Conservation (phyloP, 2,329 filamentous ascomycete genomes). For the Botrytis byssoidea region DNA sequence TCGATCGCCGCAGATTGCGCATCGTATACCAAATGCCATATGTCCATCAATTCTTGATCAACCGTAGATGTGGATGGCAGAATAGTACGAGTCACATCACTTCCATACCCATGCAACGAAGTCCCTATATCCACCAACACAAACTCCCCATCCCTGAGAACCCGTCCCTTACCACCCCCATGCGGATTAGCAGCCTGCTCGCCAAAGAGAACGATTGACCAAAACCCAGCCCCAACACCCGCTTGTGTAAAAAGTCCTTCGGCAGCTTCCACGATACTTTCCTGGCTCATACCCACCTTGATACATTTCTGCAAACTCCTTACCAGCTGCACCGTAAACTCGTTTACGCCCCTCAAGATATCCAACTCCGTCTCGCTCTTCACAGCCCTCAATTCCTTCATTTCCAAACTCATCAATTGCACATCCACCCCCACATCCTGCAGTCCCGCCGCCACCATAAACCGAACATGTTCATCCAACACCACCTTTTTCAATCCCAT, state of each 20-base stretch:
- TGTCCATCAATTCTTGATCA: slow-evolving; percentile 42
- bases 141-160: slow-evolving; percentile 53
- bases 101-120: slow-evolving; percentile 59
- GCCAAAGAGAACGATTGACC: slow-evolving; percentile 61
- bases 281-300: slow-evolving; percentile 54
- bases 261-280: slow-evolving; percentile 53
- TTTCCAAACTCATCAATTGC: slow-evolving; percentile 50
- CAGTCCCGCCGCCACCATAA: slow-evolving; percentile 60
- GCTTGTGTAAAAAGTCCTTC: slow-evolving; percentile 52
- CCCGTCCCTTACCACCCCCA: slow-evolving; percentile 45
- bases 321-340: slow-evolving; percentile 58
- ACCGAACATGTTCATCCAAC: slow-evolving; percentile 63
- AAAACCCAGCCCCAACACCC: slow-evolving; percentile 54
- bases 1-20: slow-evolving; percentile 56
- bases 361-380: slow-evolving; percentile 57
- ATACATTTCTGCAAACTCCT: slow-evolving; percentile 55
- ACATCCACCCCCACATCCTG: slow-evolving; percentile 52
- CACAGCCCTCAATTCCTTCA: slow-evolving; percentile 56
- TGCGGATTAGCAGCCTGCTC: slow-evolving; percentile 43
- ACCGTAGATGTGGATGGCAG: slow-evolving; percentile 27
- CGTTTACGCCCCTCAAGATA: slow-evolving; percentile 59
- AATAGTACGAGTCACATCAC: slow-evolving; percentile 62
- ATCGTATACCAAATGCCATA: slow-evolving; percentile 59
- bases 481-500: slow-evolving; percentile 46
- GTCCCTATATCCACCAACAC: slow-evolving; percentile 59